Conservation (phyloP, 108 stramenopile genomes). For the Thalassiosira profunda region DNA sequence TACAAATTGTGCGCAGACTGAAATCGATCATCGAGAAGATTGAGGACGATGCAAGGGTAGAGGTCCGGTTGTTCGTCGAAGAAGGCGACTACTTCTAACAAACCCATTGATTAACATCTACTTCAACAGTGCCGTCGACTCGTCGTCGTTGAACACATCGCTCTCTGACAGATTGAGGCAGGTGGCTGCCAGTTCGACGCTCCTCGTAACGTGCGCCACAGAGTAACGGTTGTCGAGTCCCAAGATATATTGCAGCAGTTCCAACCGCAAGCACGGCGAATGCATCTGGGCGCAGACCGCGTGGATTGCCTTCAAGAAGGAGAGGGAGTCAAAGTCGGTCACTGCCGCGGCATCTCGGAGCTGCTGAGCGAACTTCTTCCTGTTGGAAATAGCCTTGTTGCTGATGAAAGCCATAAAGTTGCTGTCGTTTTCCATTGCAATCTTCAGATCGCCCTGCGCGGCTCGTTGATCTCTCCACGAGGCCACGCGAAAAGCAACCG, state of each 20-base stretch:
- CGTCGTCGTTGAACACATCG: constrained; percentile 30
- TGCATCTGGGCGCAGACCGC: constrained; percentile 75
- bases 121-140: background rate
- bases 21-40: constrained; percentile 14
- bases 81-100: constrained; percentile 11
- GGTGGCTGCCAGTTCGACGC: constrained; percentile 85
- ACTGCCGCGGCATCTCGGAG: constrained; percentile 64
- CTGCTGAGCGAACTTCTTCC: constrained; percentile 80
- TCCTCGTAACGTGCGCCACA: constrained; percentile 82
- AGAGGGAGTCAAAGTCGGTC: constrained; percentile 75
- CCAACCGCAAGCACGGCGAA: constrained; percentile 88
- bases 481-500: constrained; percentile 89
- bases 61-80: constrained; percentile 12
- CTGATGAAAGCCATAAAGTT: constrained; percentile 92
- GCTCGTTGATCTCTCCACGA: constrained; percentile 90
- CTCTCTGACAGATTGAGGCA: constrained; percentile 61
- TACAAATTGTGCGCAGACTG: constrained; percentile 19
- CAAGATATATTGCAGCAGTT: constrained; percentile 90
- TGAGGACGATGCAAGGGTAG: constrained; percentile 1
- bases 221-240: constrained; percentile 93
- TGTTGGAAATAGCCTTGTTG: constrained; percentile 87
- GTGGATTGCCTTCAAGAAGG: constrained; percentile 71
- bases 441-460: constrained; percentile 90
- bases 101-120: too few relatives aligned
- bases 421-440: constrained; percentile 74